These are phyloP conservation scores for Didymellaceae sp. DNA, from an alignment of 2,329 filamentous ascomycete species.

Conservation along the genomic window DNA sequence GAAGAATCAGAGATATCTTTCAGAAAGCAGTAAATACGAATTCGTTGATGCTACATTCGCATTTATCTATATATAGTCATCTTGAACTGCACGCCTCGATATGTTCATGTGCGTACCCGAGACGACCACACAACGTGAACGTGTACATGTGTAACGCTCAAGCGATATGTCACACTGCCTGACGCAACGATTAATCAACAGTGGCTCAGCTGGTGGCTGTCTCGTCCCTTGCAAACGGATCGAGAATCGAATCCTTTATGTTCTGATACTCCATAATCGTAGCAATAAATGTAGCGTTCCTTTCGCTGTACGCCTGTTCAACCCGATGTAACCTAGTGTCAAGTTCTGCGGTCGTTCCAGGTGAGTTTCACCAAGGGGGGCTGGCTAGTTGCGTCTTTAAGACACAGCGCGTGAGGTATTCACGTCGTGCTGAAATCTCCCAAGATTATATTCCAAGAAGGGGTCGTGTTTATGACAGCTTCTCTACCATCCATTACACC, in stretches of 20 bases:
- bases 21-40: too few relatives aligned
- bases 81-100: too few relatives aligned
- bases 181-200: background rate
- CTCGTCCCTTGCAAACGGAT: constrained; percentile 59
- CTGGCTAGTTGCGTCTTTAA: constrained; percentile 62
- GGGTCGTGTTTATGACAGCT: constrained; percentile 52
- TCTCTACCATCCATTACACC: constrained; percentile 65
- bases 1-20: too few relatives aligned
- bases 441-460: constrained; percentile 48
- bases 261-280: constrained; percentile 65
- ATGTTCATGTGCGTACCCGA: too few relatives aligned
- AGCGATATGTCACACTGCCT: too few relatives aligned
- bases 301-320: constrained; percentile 58
- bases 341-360: constrained; percentile 67
- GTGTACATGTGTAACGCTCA: constrained; percentile 1
- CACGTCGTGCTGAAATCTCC: constrained; percentile 62
- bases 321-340: constrained; percentile 66
- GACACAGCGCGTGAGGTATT: constrained; percentile 67
- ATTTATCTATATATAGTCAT: too few relatives aligned
- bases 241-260: constrained; percentile 56
- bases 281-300: constrained; percentile 58
- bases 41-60: too few relatives aligned
- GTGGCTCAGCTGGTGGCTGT: constrained; percentile 4
- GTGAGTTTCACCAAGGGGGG: constrained; percentile 64
- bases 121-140: too few relatives aligned